Conservation (phyloP, 1,284 basidiomycete species). For the Phlebopus sp. region DNA sequence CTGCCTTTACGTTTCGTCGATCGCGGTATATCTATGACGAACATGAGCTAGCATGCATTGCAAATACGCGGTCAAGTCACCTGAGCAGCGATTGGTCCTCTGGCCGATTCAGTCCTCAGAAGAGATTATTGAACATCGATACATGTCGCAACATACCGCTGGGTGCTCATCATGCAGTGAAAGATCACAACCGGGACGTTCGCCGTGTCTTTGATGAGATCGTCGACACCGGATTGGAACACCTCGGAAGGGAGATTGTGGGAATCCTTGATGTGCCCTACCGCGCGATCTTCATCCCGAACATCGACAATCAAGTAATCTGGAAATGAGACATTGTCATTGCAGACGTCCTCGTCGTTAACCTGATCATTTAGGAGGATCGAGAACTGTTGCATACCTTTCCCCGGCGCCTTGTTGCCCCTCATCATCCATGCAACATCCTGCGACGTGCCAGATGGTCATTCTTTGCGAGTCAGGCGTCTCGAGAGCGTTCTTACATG, state of each 20-base stretch:
- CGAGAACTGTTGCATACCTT: constrained; percentile 24
- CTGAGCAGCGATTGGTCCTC: constrained; percentile 72
- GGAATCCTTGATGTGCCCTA: constrained; percentile 70
- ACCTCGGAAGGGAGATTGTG: constrained; percentile 58
- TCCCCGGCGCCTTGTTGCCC: constrained; percentile 51
- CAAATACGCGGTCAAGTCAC: constrained; percentile 36
- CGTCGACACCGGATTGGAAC: constrained; percentile 55
- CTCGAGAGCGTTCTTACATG: too few species aligned
- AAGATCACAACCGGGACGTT: constrained; percentile 64
- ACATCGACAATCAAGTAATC: constrained; percentile 78
- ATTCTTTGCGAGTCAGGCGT: background rate
- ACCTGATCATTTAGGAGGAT: background rate
- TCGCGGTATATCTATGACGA: constrained; percentile 61
- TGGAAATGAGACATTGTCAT: constrained; percentile 2
- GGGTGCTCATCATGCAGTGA: constrained; percentile 74
- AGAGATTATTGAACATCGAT: background rate
- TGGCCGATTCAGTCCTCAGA: constrained; percentile 25
- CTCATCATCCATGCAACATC: constrained; percentile 68
- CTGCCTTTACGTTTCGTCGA: constrained; percentile 42
- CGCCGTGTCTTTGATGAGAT: constrained; percentile 59
- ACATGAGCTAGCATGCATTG: background rate
- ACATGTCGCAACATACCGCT: constrained; percentile 50
- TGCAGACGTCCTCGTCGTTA: background rate
- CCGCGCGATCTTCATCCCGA: constrained; percentile 70
- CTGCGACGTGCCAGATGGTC: constrained; percentile 36